Base-by-base conservation (phyloP, 1,139 yeast species). In the Pichia sp. region DNA sequence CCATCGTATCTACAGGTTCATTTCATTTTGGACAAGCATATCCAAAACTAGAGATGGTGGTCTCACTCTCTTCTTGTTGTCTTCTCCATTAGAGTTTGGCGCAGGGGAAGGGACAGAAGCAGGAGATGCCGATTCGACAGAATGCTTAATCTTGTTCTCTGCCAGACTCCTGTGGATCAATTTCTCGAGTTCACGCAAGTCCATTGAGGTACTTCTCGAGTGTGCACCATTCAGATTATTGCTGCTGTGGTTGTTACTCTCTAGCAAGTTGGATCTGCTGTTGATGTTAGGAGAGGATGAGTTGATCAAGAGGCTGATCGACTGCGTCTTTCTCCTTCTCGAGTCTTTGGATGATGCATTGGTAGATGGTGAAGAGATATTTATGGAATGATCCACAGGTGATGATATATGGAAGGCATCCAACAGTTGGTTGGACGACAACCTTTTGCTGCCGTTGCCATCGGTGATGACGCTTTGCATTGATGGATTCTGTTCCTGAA, bases 1-100 rank as follows among this genome's bases (percentile, higher is more conserved):
- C n/a, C 12, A 17, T 36, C 16, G 17, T 31, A n/a, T 29, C 31
- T 36, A 46, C 31, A 44, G 29, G 12, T 48, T 31, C 36, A 43
- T 33, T 8, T 51, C 55, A 7, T 54, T 55, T 31, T 60, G 54
- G 48, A 63, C 56, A 29, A 66, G 54, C 48, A 67, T 66, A 45
- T 69, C 72, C 46, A 69, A 58, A 45, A 63, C 59, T 53, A 64
- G 52, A 46, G 70, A 66, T 20, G 72, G 72, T 1, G 71, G 71
- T 56, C 72, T 63, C 2, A 52, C 58, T 29, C 33, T 49, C 20
- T 34, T 44, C 46, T 49, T 42, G 2, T 38, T 16, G 34, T 31
- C 42, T 10, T 49, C 30, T 12, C 33, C 29, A 8, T 29, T 20
- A 4, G 30, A 20, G 14, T 12, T 34, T n/a, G 38, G 30, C 6